phyloP scores from a whole-genome alignment of 2,329 filamentous ascomycete species.

The Alternaria triticimaculans region DNA sequence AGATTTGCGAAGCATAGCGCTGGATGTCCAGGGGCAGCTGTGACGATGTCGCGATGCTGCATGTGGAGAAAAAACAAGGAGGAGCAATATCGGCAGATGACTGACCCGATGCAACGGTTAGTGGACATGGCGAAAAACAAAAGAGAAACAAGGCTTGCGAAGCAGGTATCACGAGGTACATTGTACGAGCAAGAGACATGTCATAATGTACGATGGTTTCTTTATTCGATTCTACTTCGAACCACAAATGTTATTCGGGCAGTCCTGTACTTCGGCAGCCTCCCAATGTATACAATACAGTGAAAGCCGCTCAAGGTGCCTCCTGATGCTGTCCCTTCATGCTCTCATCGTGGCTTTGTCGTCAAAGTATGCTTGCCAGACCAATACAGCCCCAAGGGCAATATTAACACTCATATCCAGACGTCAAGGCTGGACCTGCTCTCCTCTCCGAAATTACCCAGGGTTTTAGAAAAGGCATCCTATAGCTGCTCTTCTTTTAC shows the following conservation, averaged over 20 bases:
- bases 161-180: neutral
- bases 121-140: neutral
- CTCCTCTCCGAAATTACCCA: neutral
- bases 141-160: neutral
- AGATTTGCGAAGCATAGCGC: neutral
- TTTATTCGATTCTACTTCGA: neutral
- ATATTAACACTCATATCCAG: conserved; percentile 1
- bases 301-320: neutral
- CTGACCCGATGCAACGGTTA: neutral
- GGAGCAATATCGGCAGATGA: neutral
- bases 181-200: neutral
- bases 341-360: neutral
- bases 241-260: neutral
- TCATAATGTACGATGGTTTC: neutral
- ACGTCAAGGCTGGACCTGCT: neutral
- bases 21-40: neutral
- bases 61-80: neutral
- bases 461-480: conserved; percentile 13
- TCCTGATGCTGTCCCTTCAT: neutral
- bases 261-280: neutral
- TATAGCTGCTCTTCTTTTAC: conserved; percentile 33
- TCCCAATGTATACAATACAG: neutral
- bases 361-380: neutral
- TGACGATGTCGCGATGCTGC: neutral
- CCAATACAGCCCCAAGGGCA: neutral